Evolutionary conservation across 2,329 filamentous ascomycete species (phyloP).

Genomic region (Pestalotiopsis fici): DNA sequence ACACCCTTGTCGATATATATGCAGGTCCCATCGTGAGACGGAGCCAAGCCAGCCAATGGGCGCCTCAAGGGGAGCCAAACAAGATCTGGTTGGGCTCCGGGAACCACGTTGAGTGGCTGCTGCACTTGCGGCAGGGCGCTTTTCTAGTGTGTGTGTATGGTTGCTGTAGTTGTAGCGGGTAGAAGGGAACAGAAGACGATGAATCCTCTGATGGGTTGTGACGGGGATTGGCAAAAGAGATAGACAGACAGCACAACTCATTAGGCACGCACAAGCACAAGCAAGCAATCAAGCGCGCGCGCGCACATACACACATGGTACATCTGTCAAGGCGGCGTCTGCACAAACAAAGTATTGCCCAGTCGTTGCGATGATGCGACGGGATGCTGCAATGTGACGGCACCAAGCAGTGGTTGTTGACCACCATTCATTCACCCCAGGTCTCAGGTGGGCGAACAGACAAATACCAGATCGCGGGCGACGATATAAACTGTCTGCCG

Average conservation of each 20-base stretch:
- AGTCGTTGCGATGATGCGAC: background rate
- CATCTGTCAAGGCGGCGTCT: background rate
- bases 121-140: conserved; percentile 4
- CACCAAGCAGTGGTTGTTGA: background rate
- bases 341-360: background rate
- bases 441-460: conserved; percentile 8
- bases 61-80: conserved; percentile 6
- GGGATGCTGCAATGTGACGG: background rate
- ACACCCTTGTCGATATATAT: conserved; percentile 23
- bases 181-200: too few relatives aligned
- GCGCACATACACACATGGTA: background rate
- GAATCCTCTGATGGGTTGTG: background rate
- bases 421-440: background rate
- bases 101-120: conserved; percentile 10
- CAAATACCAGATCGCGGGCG: background rate
- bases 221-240: background rate
- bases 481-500: conserved; percentile 5
- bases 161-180: too few relatives aligned
- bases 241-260: background rate
- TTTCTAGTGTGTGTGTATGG: background rate
- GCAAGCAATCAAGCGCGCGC: too few relatives aligned
- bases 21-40: conserved; percentile 35
- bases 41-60: conserved; percentile 20
- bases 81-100: conserved; percentile 12
- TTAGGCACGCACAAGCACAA: background rate